Evolutionary conservation across 2,329 filamentous ascomycete genomes (phyloP), one percentile per base, ranked within the genome.

Genomic region (Fusarium subglutinans): DNA sequence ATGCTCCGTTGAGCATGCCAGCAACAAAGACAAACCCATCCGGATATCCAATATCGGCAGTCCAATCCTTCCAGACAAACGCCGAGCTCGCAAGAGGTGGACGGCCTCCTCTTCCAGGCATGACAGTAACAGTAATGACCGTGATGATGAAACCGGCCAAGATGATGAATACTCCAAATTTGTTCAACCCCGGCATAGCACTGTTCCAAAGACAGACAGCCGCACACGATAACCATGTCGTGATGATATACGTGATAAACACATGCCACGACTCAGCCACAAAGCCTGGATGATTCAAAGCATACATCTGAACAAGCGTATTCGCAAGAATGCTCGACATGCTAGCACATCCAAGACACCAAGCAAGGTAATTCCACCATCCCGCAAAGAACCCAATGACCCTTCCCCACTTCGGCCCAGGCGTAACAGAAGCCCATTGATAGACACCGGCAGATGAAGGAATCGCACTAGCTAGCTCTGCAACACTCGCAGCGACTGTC

Each of bases 1-100:
- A 94, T 7, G 91, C 91, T 17, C 91, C 92, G 75, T 94, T 94
- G n/a, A 84, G 80, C 83, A 84, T 84, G 3, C 83, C 83, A 1
- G 80, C 78, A 8, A 83, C 76, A 54, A 85, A 85, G 5, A 85
- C 83, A 63, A 86, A 83, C 0, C 83, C 83, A 38, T 84, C 73
- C 0, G 81, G 80, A 50, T 85, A 86, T 22, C 84, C 84, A 50
- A 84, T 81, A 40, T 80, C 73, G 28, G 82, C 81, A 17, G 75
- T 73, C 84, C 84, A 85, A 17, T 84, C 79, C 5, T 56, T 77
- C 84, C 84, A 86, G 11, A 86, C 84, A 67, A 83, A 84, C 0
- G 78, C 70, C 7, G 79, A 81, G 11, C 76, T 77, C 0, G 83
- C 83, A 41, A 82, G 82, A 0, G 58, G 59, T 1, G 74, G 76